A percentile compares a stretch with the other conserved stretches of the same genome.
phyloP scores from a whole-genome alignment of 495 filamentous ascomycete genomes.

The Penicillium simplicissimum region DNA sequence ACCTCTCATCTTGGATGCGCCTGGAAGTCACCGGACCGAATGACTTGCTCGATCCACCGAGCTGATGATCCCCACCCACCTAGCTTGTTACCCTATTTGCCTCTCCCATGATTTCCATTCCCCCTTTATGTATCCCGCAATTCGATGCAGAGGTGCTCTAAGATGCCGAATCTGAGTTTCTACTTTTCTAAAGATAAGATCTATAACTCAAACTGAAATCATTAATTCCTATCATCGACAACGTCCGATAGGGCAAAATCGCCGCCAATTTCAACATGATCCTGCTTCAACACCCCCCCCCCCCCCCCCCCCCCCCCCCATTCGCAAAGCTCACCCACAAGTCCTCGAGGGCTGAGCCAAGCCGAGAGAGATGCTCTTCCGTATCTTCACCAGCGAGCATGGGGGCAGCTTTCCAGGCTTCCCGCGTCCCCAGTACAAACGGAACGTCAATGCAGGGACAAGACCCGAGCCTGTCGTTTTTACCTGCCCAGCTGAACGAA shows the following conservation, averaged over 20 bases:
- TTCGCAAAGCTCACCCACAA: slow-evolving; percentile 9
- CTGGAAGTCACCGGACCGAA: no score
- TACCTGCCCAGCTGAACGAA: slow-evolving; percentile 3
- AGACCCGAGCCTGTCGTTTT: background rate
- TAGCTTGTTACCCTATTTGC: no score
- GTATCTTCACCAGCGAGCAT: slow-evolving; percentile 12
- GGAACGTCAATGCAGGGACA: slow-evolving; percentile 16
- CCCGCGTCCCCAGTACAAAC: slow-evolving; percentile 6
- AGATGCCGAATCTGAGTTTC: background rate
- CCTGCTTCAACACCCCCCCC: background rate
- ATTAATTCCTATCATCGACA: background rate
- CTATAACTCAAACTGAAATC: background rate
- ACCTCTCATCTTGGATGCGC: background rate
- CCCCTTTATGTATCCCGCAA: no score
- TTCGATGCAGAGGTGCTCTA: background rate
- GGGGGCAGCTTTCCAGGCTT: slow-evolving; percentile 9
- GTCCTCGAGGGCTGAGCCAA: slow-evolving; percentile 8
- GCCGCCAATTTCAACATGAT: slow-evolving; percentile 4
- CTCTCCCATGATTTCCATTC: no score
- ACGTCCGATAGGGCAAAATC: background rate
- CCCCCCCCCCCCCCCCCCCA: slow-evolving; percentile 6
- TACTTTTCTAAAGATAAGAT: background rate
- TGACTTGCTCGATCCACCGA: no score
- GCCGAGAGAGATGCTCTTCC: background rate
- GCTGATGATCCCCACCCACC: no score